Base-by-base conservation (phyloP, 2,329 filamentous ascomycete genomes). In the Lizonia empirigonia region DNA sequence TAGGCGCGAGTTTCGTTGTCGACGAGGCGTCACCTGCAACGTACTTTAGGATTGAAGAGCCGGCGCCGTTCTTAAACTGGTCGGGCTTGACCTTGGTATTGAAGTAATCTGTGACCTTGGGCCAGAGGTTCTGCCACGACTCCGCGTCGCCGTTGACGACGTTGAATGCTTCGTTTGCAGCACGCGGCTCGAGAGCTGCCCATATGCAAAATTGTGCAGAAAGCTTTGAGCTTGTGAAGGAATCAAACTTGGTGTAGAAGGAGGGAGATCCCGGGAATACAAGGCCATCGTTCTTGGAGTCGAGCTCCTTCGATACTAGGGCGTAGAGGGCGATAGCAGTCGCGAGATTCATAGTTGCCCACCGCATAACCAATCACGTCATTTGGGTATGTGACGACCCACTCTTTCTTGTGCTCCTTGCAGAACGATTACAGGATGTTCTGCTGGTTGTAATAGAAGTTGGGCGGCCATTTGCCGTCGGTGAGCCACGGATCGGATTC, bases 391-490 rank as follows among this genome's bases (percentile, higher is more conserved):
- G 77, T 79, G 20, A 74, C 72, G 3, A 74, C 62, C 76, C 75
- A 79, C 10, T 74, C 70, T 65, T 71, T 76, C 2, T 50, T 38
- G 12, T 65, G 64, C 10, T 67, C 47, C 4, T 60, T 53, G 20
- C 67, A 68, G 13, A 62, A 68, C 0, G 73, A 59, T 15, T 60
- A 55, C 2, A 82, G 65, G 45, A 79, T 75, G 19, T 73, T 67
- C 58, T 83, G 76, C 59, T 82, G 79, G 27, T 69, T 61, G 59
- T 81, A 81, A 62, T 82, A 82, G 61, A 82, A 82, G 63, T 80
- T 82, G 4, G 74, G 55, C 13, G 58, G 74, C 24, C 65, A 58
- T 10, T 70, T 65, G 3, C 42, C 41, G 2, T 68, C 70, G 7
- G 73, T 72, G 4, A 80, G 65, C 73, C 75, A 77, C 1, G 74